These are phyloP conservation scores for Umbellularia californica DNA, from an alignment of 164 flowering plant species.

Conservation along the genomic window DNA sequence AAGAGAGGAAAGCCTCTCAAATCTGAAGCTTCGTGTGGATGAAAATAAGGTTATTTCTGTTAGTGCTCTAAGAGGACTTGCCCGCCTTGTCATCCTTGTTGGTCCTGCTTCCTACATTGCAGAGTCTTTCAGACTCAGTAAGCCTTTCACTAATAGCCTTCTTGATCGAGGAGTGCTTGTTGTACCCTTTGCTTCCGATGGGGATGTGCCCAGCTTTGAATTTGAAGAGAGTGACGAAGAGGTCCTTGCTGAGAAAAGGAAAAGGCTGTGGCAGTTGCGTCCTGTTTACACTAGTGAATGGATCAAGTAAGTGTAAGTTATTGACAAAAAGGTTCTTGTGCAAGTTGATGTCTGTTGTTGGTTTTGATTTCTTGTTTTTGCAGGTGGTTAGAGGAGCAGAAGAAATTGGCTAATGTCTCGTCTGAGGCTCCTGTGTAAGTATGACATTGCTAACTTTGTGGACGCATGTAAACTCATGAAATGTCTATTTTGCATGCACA, in stretches of 20 bases:
- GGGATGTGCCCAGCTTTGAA: constrained; percentile 51
- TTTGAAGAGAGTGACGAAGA: constrained; percentile 59
- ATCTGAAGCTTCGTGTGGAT: constrained; percentile 73
- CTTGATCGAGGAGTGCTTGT: constrained; percentile 86
- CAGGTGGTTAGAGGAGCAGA: constrained; percentile 97
- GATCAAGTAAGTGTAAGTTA: constrained; percentile 56
- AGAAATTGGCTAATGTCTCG: constrained; percentile 75
- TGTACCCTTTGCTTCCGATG: constrained; percentile 76
- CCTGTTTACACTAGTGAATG: constrained; percentile 68
- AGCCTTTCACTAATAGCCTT: constrained; percentile 59
- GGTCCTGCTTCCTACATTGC: constrained; percentile 67
- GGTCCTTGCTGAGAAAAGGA: constrained; percentile 39
- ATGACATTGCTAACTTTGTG: background rate
- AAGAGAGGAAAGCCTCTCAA: constrained; percentile 86
- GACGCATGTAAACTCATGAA: background rate
- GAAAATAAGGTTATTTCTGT: constrained; percentile 55
- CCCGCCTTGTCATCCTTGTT: constrained; percentile 77
- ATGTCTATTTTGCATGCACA: background rate
- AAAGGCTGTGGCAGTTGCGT: constrained; percentile 80
- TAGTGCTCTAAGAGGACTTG: constrained; percentile 64
- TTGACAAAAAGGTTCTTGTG: background rate
- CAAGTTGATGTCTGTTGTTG: background rate
- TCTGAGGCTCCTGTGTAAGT: constrained; percentile 93
- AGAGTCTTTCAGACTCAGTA: constrained; percentile 58
- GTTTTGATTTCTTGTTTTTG: constrained; percentile 5